These are phyloP conservation scores for Purpureocillium lavendulum DNA, from an alignment of 2,329 filamentous ascomycete genomes.

Conservation along the genomic window DNA sequence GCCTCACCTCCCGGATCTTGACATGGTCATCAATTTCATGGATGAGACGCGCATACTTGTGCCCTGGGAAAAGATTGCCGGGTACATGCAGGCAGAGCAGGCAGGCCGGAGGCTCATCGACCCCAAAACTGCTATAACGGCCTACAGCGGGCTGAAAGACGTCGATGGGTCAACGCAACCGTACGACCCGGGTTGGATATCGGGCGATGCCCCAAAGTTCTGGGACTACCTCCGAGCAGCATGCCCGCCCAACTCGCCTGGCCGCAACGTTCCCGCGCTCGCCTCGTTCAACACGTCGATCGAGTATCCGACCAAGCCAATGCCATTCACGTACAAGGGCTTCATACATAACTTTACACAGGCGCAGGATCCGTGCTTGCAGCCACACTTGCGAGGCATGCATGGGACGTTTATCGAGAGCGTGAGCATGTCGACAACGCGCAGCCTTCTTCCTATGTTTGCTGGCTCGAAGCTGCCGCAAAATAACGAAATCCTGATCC, in stretches of 20 bases:
- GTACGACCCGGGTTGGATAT: slow-evolving; percentile 40
- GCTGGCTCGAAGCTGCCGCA: slow-evolving; percentile 53
- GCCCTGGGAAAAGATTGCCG: slow-evolving; percentile 46
- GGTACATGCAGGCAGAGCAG: slow-evolving; percentile 39
- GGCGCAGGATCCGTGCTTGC: slow-evolving; percentile 50
- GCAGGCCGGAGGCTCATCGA: slow-evolving; percentile 32
- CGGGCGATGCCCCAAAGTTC: slow-evolving; percentile 35
- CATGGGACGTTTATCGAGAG: slow-evolving; percentile 52
- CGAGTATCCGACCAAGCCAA: slow-evolving; percentile 24
- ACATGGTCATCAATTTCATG: slow-evolving; percentile 58
- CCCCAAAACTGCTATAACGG: slow-evolving; percentile 32
- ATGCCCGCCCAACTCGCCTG: slow-evolving; percentile 48
- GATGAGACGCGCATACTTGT: slow-evolving; percentile 56
- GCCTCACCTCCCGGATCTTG: slow-evolving; percentile 50
- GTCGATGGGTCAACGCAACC: slow-evolving; percentile 20
- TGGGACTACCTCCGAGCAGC: slow-evolving; percentile 50
- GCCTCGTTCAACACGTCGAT: slow-evolving; percentile 20
- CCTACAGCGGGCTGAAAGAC: slow-evolving; percentile 30
- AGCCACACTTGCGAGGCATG: slow-evolving; percentile 39
- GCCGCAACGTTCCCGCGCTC: slow-evolving; percentile 25
- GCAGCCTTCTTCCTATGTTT: slow-evolving; percentile 51
- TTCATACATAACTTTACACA: slow-evolving; percentile 50
- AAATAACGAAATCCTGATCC: slow-evolving; percentile 58
- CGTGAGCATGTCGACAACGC: slow-evolving; percentile 40
- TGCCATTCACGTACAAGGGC: slow-evolving; percentile 32